phyloP scores from a whole-genome alignment of 2,329 filamentous ascomycete species.

The Coniochaeta prunicola region DNA sequence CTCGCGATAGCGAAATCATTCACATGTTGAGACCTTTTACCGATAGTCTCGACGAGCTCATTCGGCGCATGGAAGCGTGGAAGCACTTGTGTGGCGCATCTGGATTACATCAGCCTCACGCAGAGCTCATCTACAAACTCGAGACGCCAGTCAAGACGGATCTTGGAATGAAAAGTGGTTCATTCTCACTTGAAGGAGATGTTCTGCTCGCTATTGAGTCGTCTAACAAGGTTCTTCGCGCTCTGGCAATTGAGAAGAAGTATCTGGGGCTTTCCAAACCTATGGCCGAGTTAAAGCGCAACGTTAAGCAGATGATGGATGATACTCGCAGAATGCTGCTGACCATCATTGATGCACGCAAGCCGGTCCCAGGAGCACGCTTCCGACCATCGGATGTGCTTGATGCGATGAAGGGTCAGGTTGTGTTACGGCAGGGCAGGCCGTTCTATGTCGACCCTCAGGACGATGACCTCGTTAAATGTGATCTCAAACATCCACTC shows the following conservation, averaged over 20 bases:
- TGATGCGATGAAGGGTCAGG: not conserved
- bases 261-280: not conserved
- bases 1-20: not conserved
- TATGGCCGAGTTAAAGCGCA: not conserved
- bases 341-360: not conserved
- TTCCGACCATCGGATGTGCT: not conserved
- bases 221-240: slow-evolving; percentile 2
- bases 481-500: slow-evolving; percentile 3
- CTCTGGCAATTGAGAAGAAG: slow-evolving; percentile 1
- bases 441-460: not conserved
- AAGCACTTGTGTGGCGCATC: not conserved
- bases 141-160: not conserved
- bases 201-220: not conserved
- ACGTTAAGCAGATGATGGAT: not conserved
- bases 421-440: not conserved
- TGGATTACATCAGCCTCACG: not conserved
- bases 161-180: not conserved
- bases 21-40: not conserved
- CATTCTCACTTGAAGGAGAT: not conserved
- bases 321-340: not conserved
- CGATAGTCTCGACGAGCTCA: not conserved
- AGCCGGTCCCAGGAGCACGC: not conserved
- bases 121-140: not conserved
- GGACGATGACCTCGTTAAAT: not conserved
- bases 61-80: not conserved